A percentile compares a stretch with the other conserved stretches of the same genome.
These are phyloP conservation scores for Erodium texanum DNA, from an alignment of 441 rosid genomes.

Conservation along the genomic window DNA sequence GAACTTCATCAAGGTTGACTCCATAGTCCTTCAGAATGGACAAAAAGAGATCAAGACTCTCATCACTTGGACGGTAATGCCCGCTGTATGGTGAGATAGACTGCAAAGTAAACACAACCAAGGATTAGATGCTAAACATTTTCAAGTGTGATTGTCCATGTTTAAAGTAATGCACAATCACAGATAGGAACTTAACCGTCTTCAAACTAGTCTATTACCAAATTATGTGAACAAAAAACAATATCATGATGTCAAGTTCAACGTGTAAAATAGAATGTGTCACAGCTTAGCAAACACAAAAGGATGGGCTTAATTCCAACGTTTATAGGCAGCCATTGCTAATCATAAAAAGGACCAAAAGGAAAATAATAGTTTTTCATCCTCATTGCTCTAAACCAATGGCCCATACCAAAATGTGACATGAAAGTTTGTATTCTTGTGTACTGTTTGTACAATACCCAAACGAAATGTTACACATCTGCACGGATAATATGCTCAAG, in stretches of 20 bases:
- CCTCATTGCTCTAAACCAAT: neutral
- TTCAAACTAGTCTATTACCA: neutral
- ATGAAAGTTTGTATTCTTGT: neutral
- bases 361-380: neutral
- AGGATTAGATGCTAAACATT: constrained; percentile 11
- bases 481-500: neutral
- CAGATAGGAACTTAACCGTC: neutral
- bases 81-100: constrained; percentile 84
- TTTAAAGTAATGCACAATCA: neutral
- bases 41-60: constrained; percentile 45
- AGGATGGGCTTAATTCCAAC: neutral
- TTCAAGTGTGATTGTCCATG: neutral
- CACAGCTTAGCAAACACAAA: neutral
- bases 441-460: neutral
- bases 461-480: neutral
- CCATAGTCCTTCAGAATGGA: constrained; percentile 55
- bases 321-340: neutral
- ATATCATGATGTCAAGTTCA: neutral
- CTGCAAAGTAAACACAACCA: constrained; percentile 29
- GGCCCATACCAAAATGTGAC: neutral
- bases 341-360: neutral
- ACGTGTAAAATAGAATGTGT: neutral
- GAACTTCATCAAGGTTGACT: constrained; percentile 50
- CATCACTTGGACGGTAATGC: constrained; percentile 80
- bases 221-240: too few species aligned